Evolutionary conservation across 805 yeast species (phyloP).

Genomic region (Zygoascus tannicola): DNA sequence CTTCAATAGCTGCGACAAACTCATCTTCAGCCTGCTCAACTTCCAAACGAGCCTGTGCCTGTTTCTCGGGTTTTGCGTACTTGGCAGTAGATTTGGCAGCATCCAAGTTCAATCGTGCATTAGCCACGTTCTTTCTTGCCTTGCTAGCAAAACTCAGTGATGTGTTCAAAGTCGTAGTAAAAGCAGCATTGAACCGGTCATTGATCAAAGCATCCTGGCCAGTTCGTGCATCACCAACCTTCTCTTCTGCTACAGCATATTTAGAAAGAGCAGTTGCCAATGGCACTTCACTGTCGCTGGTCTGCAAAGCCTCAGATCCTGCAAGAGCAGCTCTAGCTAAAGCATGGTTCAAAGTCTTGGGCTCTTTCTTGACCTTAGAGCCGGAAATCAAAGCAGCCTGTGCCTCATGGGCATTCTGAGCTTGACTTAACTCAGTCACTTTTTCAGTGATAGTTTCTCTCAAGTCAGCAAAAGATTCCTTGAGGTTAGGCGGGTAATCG

Average conservation of each 20-base stretch:
- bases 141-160: constrained; percentile 54
- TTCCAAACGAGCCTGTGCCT: constrained; percentile 62
- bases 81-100: constrained; percentile 55
- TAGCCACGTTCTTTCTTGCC: constrained; percentile 66
- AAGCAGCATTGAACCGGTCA: constrained; percentile 58
- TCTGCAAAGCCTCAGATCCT: constrained; percentile 27
- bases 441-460: constrained; percentile 57
- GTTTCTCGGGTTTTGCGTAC: constrained; percentile 50
- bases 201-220: constrained; percentile 71
- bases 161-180: constrained; percentile 51
- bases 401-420: constrained; percentile 71
- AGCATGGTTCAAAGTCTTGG: constrained; percentile 79
- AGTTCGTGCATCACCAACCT: constrained; percentile 72
- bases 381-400: constrained; percentile 56
- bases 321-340: constrained; percentile 64
- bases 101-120: constrained; percentile 70
- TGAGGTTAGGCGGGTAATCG: constrained; percentile 71
- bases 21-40: constrained; percentile 84
- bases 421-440: constrained; percentile 59
- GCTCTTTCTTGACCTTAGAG: constrained; percentile 38
- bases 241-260: constrained; percentile 60
- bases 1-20: constrained; percentile 83
- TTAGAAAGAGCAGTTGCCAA: constrained; percentile 55
- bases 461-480: constrained; percentile 67
- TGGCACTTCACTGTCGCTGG: constrained; percentile 24